Evolutionary conservation across 2,329 filamentous ascomycete species (phyloP).

Genomic region (Microsporum canis): DNA sequence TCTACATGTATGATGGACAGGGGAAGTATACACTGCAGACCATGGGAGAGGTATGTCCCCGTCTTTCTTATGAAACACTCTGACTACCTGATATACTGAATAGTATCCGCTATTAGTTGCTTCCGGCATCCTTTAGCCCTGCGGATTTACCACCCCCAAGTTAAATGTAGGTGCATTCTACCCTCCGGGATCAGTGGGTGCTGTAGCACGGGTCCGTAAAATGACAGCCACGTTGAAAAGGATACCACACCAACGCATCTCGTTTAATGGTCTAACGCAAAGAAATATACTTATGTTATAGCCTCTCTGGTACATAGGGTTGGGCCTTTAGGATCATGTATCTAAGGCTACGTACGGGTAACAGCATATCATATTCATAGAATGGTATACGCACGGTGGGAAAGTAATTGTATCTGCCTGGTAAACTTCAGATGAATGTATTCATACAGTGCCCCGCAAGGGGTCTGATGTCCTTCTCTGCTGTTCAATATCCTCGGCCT

Average conservation of each 20-base stretch:
- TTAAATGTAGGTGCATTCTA: neutral
- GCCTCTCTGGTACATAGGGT: too few species aligned
- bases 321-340: too few species aligned
- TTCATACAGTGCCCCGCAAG: neutral
- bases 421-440: neutral
- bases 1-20: constrained; percentile 88
- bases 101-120: constrained; percentile 39
- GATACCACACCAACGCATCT: too few species aligned
- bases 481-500: neutral
- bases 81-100: constrained; percentile 4
- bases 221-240: neutral
- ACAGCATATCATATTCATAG: too few species aligned
- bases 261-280: neutral
- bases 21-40: constrained; percentile 44
- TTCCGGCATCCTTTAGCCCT: constrained; percentile 59
- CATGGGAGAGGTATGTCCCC: constrained; percentile 28
- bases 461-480: neutral
- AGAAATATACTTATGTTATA: neutral
- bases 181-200: neutral
- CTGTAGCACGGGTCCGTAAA: too few species aligned
- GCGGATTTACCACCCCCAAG: constrained; percentile 39
- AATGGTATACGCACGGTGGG: too few species aligned
- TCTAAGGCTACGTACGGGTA: too few species aligned
- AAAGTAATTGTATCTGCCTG: neutral
- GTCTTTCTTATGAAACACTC: constrained; percentile 2